Conservation (phyloP, 2,329 filamentous ascomycete species). For the Fusarium sp. region DNA sequence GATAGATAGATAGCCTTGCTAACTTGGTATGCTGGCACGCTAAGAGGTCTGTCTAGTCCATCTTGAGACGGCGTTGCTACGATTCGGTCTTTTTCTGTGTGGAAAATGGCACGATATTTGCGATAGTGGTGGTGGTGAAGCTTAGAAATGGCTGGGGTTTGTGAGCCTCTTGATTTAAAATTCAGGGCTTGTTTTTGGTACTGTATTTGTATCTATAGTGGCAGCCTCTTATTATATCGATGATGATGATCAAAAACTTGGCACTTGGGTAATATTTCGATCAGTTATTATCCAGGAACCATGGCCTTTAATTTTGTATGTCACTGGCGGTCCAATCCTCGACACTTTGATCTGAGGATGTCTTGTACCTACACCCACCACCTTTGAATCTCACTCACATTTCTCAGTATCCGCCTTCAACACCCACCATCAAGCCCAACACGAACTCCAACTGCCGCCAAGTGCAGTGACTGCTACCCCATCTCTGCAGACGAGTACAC, state of each 20-base stretch:
- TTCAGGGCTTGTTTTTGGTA: background rate
- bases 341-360: background rate
- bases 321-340: background rate
- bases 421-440: constrained; percentile 29
- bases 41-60: constrained; percentile 11
- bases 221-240: constrained; percentile 7
- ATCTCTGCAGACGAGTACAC: constrained; percentile 18
- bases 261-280: constrained; percentile 13
- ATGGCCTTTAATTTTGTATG: background rate
- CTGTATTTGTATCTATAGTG: background rate
- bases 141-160: background rate
- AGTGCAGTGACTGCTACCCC: constrained; percentile 15
- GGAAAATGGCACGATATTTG: constrained; percentile 23
- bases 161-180: background rate
- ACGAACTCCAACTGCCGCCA: constrained; percentile 33
- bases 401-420: constrained; percentile 13
- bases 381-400: background rate
- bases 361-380: background rate
- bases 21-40: background rate
- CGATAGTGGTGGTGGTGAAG: background rate
- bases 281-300: constrained; percentile 24
- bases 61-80: constrained; percentile 9
- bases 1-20: too few species aligned
- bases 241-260: constrained; percentile 11
- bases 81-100: constrained; percentile 3